Evolutionary conservation across 78 protist species (phyloP).

Genomic region (Dictyostelium capitatum): DNA sequence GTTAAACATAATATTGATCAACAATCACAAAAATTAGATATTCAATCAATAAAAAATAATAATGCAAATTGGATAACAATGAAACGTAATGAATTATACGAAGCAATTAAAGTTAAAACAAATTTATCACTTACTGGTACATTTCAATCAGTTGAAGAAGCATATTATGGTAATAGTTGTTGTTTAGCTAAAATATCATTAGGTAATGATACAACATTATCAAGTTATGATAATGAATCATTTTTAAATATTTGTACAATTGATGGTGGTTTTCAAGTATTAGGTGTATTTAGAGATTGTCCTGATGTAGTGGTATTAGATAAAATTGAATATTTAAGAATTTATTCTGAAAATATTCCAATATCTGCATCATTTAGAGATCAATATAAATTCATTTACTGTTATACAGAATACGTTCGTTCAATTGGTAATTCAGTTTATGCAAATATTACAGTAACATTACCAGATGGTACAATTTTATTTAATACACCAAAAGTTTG

Average conservation of each 20-base stretch:
- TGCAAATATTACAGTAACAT: neutral
- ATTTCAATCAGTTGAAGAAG: neutral
- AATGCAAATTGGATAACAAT: neutral
- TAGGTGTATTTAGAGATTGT: neutral
- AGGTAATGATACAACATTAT: neutral
- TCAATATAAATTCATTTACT: neutral
- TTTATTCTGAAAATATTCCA: neutral
- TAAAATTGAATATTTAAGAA: neutral
- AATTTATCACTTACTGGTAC: neutral
- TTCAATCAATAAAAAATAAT: neutral
- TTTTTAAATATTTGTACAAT: neutral
- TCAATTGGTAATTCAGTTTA: neutral
- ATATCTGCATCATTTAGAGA: neutral
- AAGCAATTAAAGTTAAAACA: neutral
- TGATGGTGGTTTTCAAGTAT: constrained; percentile 1
- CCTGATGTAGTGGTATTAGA: neutral
- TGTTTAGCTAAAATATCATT: neutral
- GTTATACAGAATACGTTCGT: neutral
- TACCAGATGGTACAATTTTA: constrained; percentile 7
- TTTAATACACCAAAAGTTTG: neutral
- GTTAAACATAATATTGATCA: constrained; percentile 23
- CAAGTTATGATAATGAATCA: constrained; percentile 8
- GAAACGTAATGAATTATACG: neutral
- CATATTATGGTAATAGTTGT: neutral
- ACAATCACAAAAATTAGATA: constrained; percentile 3